Percentiles rank a stretch among this genome's conserved stretches.
Conservation (phyloP, 768 basidiomycete genomes). For the Phanerochaete carnosa region DNA sequence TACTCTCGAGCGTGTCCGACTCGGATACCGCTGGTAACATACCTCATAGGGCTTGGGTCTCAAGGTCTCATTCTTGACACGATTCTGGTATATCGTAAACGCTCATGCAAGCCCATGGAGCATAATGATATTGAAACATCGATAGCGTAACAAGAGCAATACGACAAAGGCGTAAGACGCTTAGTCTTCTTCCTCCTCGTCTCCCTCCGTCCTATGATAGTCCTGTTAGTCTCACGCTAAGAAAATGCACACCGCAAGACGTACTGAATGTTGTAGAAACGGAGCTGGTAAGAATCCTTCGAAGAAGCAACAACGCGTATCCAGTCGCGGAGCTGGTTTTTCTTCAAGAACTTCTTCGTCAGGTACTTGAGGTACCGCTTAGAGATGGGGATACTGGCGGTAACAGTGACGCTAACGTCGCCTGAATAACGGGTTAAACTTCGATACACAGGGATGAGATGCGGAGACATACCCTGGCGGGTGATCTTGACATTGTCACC, state of each 20-base stretch:
- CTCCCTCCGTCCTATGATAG: constrained; percentile 39
- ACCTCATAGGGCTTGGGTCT: too few species aligned
- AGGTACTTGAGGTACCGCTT: constrained; percentile 98
- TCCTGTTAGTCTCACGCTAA: constrained; percentile 8
- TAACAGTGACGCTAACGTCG: constrained; percentile 79
- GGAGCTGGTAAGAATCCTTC: constrained; percentile 92
- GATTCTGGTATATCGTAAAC: not conserved
- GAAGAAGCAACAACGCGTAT: constrained; percentile 94
- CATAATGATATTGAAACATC: constrained; percentile 1
- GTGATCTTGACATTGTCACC: constrained; percentile 85
- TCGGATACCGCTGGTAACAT: too few species aligned
- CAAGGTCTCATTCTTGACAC: too few species aligned
- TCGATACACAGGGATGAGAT: not conserved
- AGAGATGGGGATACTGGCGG: constrained; percentile 86
- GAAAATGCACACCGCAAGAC: constrained; percentile 25
- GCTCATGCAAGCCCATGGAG: not conserved
- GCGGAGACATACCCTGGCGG: constrained; percentile 67
- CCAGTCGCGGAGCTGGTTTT: constrained; percentile 94
- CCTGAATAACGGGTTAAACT: constrained; percentile 36
- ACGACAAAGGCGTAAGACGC: constrained; percentile 4
- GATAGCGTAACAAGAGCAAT: constrained; percentile 11
- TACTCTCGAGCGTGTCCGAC: too few species aligned
- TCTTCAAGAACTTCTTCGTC: constrained; percentile 99
- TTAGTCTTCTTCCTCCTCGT: constrained; percentile 53
- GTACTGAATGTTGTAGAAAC: constrained; percentile 92